These are phyloP conservation scores for Cucumis cinereus DNA, from an alignment of 306 rosid species.

Conservation along the genomic window DNA sequence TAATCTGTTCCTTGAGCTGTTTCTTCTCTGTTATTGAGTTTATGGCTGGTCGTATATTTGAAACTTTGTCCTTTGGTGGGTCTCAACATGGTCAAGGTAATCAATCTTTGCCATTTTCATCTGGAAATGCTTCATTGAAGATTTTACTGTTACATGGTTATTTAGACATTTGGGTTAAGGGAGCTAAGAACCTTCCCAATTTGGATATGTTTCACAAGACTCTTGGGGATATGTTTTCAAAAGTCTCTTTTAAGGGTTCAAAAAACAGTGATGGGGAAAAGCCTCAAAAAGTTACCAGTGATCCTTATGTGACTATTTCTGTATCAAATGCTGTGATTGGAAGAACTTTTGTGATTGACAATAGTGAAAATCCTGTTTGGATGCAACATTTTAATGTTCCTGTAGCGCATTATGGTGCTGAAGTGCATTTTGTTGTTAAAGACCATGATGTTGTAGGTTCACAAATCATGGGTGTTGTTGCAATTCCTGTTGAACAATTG, in stretches of 20 bases:
- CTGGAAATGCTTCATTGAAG: conserved; percentile 33
- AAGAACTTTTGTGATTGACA: conserved; percentile 61
- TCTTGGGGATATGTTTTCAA: conserved; percentile 34
- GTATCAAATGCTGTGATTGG: conserved; percentile 58
- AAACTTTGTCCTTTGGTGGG: conserved; percentile 44
- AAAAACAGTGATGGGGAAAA: conserved; percentile 23
- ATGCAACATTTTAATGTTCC: conserved; percentile 65
- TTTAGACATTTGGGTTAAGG: conserved; percentile 42
- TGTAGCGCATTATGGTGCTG: conserved; percentile 68
- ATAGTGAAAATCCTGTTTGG: conserved; percentile 71
- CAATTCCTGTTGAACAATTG: conserved; percentile 48
- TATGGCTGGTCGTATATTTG: conserved; percentile 12
- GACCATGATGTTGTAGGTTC: conserved; percentile 70
- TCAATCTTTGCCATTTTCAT: conserved; percentile 40
- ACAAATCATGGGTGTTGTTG: conserved; percentile 59
- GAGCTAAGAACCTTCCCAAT: conserved; percentile 69
- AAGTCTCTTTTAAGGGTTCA: conserved; percentile 20
- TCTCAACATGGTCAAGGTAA: conserved; percentile 52
- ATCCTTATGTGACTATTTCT: conserved; percentile 69
- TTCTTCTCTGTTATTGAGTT: background rate
- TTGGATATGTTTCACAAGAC: conserved; percentile 56
- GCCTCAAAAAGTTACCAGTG: conserved; percentile 37
- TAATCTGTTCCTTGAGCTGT: background rate
- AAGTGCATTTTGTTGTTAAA: conserved; percentile 65
- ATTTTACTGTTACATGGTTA: conserved; percentile 55